Evolutionary conservation across 2,329 filamentous ascomycete genomes (phyloP).

Genomic region (Sarocladium brachiariae): DNA sequence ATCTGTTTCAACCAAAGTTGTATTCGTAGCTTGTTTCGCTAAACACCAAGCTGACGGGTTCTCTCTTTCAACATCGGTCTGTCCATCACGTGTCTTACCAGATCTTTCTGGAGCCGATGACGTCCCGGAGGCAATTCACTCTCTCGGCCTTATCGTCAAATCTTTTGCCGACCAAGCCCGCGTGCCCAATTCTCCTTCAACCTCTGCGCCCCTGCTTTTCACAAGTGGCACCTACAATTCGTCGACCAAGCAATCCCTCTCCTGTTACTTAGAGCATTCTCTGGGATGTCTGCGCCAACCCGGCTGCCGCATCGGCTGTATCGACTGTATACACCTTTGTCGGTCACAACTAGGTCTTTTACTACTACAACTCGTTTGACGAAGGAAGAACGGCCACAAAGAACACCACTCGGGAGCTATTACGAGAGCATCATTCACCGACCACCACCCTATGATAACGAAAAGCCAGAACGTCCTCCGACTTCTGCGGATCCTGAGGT

Average conservation of each 20-base stretch:
- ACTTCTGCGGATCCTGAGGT: slow-evolving; percentile 27
- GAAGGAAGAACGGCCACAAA: slow-evolving; percentile 25
- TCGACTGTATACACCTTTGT: slow-evolving; percentile 17
- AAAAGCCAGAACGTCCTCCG: slow-evolving; percentile 38
- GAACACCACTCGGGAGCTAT: slow-evolving; percentile 48
- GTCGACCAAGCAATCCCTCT: too few species aligned
- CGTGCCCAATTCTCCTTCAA: too few species aligned
- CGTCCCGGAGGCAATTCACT: slow-evolving; percentile 5
- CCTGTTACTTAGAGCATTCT: too few species aligned
- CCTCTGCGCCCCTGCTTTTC: too few species aligned
- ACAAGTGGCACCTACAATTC: too few species aligned
- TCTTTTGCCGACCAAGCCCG: background rate
- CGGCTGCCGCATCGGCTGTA: slow-evolving; percentile 25
- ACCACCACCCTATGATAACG: slow-evolving; percentile 31
- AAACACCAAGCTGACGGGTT: too few species aligned
- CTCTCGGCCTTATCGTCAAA: background rate
- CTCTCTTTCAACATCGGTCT: too few species aligned
- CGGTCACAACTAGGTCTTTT: slow-evolving; percentile 19
- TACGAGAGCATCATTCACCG: slow-evolving; percentile 50
- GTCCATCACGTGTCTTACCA: background rate
- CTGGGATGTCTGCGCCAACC: slow-evolving; percentile 24
- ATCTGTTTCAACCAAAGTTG: too few species aligned
- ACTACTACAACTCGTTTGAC: slow-evolving; percentile 18
- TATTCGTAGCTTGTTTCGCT: too few species aligned
- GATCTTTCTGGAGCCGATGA: background rate